Base-by-base conservation (phyloP, 108 stramenopile genomes). In the Skeletonema tropicum region DNA sequence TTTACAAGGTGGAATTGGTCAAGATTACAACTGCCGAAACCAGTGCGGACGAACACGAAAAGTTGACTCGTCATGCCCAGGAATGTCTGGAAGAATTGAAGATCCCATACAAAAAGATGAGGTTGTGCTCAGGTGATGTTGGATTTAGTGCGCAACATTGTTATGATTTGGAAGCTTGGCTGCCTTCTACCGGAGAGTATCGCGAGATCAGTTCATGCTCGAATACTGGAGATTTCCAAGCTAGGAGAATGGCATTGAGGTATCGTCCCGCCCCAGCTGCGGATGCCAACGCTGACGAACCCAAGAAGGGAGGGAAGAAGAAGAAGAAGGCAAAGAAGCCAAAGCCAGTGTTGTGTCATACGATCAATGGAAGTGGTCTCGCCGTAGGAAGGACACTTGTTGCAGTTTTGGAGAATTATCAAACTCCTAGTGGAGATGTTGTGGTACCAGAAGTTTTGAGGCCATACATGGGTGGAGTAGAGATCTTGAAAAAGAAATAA, bases 91-190 rank as follows among this genome's bases (percentile, higher is more conserved):
- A 96, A 77, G 78, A 80, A 46, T 70, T 98, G 74, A 90, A 92
- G 66, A 75, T 99, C 32, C 98, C 97, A 0, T 98, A 94, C 72
- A 90, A 97, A 21, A 97, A 89, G 73, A 90, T 99, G 39, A 76
- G 90, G n/a, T 81, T 99, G 73, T 98, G 97, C 82, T 86, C 91
- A 1, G 98, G 97, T 21, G 99, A 99, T 71, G 90, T 98, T 46
- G 98, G 99, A 2, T 98, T 98, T 67, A 72, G 90, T 36, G 99
- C 99, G 0, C 77, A 90, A 8, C 89, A 93, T 35, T 98, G 98
- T 74, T 98, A 97, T 75, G 99, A 99, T 85, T 82, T 99, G 75
- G 98, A 99, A 68, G 99, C 97, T 0, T 99, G 97, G 97, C 85
- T 99, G 70, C 97, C 99, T 3, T 95, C 93, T n/a, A 90, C 87